Base-by-base conservation (phyloP, 805 yeast genomes). In the Kregervanrija delftensis region DNA sequence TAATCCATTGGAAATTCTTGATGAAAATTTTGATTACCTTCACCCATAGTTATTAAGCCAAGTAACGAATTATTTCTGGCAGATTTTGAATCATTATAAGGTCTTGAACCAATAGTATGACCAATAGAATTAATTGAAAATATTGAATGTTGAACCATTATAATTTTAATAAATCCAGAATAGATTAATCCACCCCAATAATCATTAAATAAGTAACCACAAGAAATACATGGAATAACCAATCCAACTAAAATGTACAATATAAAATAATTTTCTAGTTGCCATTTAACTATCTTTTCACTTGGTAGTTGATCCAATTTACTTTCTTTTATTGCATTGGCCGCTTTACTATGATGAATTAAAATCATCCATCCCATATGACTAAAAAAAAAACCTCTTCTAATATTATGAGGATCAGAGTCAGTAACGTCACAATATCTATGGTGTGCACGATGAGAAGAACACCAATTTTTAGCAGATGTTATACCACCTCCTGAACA, bases 1-100 rank as follows among this genome's bases (percentile, higher is more conserved):
- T 83, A 89, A 65, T 90, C 97, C 51, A 84, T 81, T 5, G 96
- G 96, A 64, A 90, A 90, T 66, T 88, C 96, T 67, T 91, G 96
- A 67, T 90, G 98, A 68, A 85, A 91, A 66, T 89, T 90, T 64
- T 88, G 95, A 65, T 80, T 80, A 5, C 95, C 91, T 66, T 90
- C 96, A 11, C 98, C 98, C 58, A 84, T 80, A 0, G 96, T 83
- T 12, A 86, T 69, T 12, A 79, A 58, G 16, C 81, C 80, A 22
- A 81, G 74, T 40, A 77, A 61, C 13, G 81, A 78, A 58, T 73
- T 88, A 70, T 78, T 86, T 59, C 76, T 74, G 54, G 79, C 91
- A 47, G 95, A 77, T 55, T 84, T 83, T 39, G 79, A 76, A 61
- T 79, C 86, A 54, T 81, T 86, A 60, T 76, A 83, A 0, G 95